These are phyloP conservation scores for Pharus latifolius DNA, from an alignment of 176 grass and related monocot genomes.

Conservation along the genomic window DNA sequence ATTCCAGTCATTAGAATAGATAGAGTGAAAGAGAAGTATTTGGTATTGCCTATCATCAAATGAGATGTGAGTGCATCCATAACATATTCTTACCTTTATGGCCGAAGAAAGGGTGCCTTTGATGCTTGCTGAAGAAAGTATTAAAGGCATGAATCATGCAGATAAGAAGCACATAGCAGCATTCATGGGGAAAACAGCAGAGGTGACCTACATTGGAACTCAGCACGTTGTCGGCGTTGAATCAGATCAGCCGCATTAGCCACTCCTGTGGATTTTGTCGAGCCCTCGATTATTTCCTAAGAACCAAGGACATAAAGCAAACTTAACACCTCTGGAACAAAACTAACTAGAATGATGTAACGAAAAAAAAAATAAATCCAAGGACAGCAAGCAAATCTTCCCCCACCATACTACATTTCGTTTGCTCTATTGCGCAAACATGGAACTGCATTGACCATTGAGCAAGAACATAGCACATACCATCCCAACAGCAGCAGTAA, in stretches of 20 bases:
- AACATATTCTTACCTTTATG: conserved; percentile 48
- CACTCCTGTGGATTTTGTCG: conserved; percentile 29
- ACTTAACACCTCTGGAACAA: conserved; percentile 1
- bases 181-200: neutral
- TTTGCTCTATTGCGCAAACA: neutral
- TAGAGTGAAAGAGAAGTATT: neutral
- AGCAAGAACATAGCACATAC: conserved; percentile 17
- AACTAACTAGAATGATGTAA: neutral
- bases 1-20: neutral
- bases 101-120: conserved; percentile 50
- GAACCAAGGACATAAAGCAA: neutral
- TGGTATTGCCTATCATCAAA: neutral
- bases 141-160: neutral
- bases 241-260: conserved; percentile 86
- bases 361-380: neutral
- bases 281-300: conserved; percentile 56
- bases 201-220: conserved; percentile 83
- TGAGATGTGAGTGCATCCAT: neutral
- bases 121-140: conserved; percentile 49
- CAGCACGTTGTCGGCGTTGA: conserved; percentile 71
- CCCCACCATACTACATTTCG: neutral
- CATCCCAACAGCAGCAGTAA: conserved; percentile 33
- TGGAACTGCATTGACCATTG: neutral
- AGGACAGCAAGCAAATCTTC: neutral
- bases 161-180: neutral